Evolutionary conservation across 2,329 filamentous ascomycete genomes (phyloP), one percentile per base, ranked within the genome.

Genomic region (Exophiala alcalophila): DNA sequence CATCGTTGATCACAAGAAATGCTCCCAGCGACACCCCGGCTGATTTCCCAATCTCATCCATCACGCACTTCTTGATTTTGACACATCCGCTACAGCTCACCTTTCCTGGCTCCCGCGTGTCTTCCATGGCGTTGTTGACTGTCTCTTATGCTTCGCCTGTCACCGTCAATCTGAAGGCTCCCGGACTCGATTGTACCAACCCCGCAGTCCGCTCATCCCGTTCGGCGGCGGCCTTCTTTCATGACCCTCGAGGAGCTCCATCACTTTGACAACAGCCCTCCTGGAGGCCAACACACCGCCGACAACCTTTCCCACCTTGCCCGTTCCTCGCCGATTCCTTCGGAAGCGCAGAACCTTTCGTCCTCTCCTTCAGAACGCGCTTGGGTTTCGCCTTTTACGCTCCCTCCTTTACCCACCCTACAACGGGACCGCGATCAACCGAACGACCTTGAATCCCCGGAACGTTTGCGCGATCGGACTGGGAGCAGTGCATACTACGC

Each of bases 401-500:
- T 57, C 23, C 54, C 54, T 50, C 54, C 54, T 29, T 46, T 57
- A 35, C 54, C 54, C 23, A 43, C 23, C 25, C 41, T 54, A 8
- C 49, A 36, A 11, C 51, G 53, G 20, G 41, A 42, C 25, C 52
- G 52, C 21, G 34, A 38, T 41, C 52, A 47, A 15, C 30, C 26
- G 14, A 39, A 45, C 10, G 27, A 35, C 12, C 24, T 39, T 18
- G 35, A 32, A 34, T 54, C 54, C 4, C 54, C 52, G n/a, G 50
- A 57, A 19, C 35, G 40, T 31, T 24, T 38, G 21, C 65, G 67
- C 51, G 63, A 59, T 32, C 61, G 62, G 53, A 66, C 67, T 30
- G 71, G 73, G 50, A 73, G 70, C 45, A 71, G 68, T 51, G 62
- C 71, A 32, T 78, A 77, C 60, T 78, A 78, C 59, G 92, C 87